phyloP scores from a whole-genome alignment of 2,329 filamentous ascomycete species.

The Stagonosporopsis tanaceti region DNA sequence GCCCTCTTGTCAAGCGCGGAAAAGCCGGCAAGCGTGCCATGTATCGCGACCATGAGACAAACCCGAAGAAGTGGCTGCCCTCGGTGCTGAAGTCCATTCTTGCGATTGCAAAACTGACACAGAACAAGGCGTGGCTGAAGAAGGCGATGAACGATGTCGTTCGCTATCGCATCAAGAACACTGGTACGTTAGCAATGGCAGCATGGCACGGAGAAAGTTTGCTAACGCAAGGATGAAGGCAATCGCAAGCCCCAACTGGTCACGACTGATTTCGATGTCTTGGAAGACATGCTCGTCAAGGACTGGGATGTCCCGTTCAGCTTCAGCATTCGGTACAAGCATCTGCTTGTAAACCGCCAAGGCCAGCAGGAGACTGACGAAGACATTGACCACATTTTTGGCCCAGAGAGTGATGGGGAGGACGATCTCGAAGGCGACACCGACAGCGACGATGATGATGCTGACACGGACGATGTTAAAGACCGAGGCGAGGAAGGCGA shows the following conservation, averaged over 20 bases:
- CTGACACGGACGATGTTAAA: conserved; percentile 2
- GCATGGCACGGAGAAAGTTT: neutral
- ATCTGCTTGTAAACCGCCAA: conserved; percentile 35
- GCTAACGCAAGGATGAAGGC: conserved; percentile 9
- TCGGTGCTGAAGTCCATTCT: conserved; percentile 39
- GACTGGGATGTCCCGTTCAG: conserved; percentile 33
- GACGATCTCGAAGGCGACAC: conserved; percentile 19
- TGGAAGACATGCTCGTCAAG: conserved; percentile 42
- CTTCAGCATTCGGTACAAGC: conserved; percentile 44
- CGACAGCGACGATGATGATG: conserved; percentile 8
- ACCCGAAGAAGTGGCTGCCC: conserved; percentile 42
- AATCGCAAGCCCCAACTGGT: conserved; percentile 45
- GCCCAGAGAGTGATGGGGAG: conserved; percentile 7
- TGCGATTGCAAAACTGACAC: conserved; percentile 33
- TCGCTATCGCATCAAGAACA: conserved; percentile 41
- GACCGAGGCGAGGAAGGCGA: conserved; percentile 6
- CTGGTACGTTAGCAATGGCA: conserved; percentile 9
- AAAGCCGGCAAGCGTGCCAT: conserved; percentile 26
- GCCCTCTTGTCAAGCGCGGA: conserved; percentile 35
- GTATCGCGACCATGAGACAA: conserved; percentile 32
- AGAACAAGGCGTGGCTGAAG: conserved; percentile 32
- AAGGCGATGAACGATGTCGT: conserved; percentile 40
- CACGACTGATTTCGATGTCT: conserved; percentile 44
- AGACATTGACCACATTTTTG: conserved; percentile 35
- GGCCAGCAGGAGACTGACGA: conserved; percentile 27